Evolutionary conservation across 306 rosid species (phyloP), one percentile per base, ranked within the genome.

Genomic region (Sechiopsis laciniata): DNA sequence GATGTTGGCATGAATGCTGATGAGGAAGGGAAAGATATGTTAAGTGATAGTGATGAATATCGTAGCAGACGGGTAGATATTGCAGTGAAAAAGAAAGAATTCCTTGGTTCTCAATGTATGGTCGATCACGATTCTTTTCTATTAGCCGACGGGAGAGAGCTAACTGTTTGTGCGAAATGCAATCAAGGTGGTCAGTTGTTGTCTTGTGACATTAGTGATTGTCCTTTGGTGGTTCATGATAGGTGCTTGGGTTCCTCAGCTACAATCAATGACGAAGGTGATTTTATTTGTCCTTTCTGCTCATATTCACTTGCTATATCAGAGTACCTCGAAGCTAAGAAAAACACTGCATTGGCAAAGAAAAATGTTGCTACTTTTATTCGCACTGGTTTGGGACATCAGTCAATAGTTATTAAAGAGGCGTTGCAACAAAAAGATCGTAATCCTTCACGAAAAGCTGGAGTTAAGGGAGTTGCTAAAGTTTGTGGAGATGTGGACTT

Each of bases 221-320:
- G 96, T 82, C 84, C 85, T 59, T 24, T 87, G 78, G 83, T 73
- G 80, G 77, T 83, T 84, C 98, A 90, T 81, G 85, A 85, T 82
- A 78, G 56, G 74, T 88, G 97, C 66, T 51, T 88, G 70, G 80
- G 83, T 72, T 82, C 79, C 64, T 19, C 74, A 26, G 75, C 78
- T 60, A 79, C 70, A 45, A 69, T 83, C 71, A 85, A 86, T 55
- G 75, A 72, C 65, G 71, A 74, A 19, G 89, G 82, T 3, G 78
- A 82, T 50, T 84, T 82, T 60, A 71, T 80, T 66, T 90, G 97
- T 80, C 96, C 96, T n/a, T 87, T 86, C 71, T 93, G 98, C 78
- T 79, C 71, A 24, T 86, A 83, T 80, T 83, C 85, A 57, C 85
- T 35, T 37, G 79, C 87, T 75, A 71, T 78, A 71, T 81, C 85